Conservation (phyloP, 176 grass and related monocot genomes). For the Eremochloa ophiuroides region DNA sequence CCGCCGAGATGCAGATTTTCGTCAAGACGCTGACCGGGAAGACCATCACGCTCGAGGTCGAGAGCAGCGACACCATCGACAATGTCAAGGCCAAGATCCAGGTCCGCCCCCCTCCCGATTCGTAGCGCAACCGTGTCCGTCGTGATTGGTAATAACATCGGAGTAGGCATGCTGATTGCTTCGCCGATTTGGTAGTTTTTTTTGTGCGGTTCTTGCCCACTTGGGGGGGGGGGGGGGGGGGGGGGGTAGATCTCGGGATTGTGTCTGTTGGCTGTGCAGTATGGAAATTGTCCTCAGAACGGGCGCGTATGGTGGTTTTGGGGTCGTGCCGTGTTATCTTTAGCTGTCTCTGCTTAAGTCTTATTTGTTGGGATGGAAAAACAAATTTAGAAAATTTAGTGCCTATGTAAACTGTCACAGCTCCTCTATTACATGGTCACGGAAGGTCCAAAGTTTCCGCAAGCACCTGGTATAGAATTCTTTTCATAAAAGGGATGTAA, state of each 20-base stretch:
- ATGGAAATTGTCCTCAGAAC: background rate
- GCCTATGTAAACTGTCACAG: background rate
- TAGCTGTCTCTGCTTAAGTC: background rate
- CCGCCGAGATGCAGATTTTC: slow-evolving; percentile 48
- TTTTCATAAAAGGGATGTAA: background rate
- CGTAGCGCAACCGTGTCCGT: background rate
- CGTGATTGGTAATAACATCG: background rate
- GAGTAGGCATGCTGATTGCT: background rate
- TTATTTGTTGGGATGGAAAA: background rate
- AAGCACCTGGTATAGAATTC: background rate
- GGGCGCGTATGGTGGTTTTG: background rate
- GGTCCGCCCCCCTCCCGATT: slow-evolving; percentile 16
- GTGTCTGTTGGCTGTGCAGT: background rate
- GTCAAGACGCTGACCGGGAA: slow-evolving; percentile 74
- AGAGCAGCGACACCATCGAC: slow-evolving; percentile 80
- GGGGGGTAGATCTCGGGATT: background rate
- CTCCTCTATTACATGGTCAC: background rate
- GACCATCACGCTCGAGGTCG: slow-evolving; percentile 88
- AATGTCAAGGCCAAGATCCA: slow-evolving; percentile 92
- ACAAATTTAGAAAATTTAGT: background rate
- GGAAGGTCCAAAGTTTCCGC: background rate
- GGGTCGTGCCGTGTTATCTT: background rate
- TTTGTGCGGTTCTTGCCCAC: background rate
- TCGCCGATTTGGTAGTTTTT: background rate
- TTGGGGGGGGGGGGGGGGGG: rapidly evolving